Percentiles rank a stretch among this genome's conserved stretches.
These are phyloP conservation scores for Entonaema liquescens DNA, from an alignment of 495 filamentous ascomycete genomes.

Conservation along the genomic window DNA sequence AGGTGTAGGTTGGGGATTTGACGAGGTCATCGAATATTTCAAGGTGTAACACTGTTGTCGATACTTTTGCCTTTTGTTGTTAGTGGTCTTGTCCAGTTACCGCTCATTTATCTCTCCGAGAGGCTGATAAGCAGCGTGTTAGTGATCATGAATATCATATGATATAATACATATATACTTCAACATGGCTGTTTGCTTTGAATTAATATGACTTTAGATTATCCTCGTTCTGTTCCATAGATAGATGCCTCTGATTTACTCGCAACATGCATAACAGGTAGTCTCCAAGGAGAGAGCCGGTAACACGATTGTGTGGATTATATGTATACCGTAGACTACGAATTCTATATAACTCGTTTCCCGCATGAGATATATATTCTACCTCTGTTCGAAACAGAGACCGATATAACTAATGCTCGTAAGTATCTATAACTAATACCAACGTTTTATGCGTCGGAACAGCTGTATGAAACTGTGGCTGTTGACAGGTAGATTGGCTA, in stretches of 20 bases:
- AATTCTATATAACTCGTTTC: too few species aligned
- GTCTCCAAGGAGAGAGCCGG: too few species aligned
- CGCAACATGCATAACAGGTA: neutral
- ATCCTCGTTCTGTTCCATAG: neutral
- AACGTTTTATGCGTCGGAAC: neutral
- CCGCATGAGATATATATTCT: neutral
- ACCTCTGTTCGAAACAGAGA: neutral
- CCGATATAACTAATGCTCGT: neutral
- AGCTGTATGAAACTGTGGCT: neutral
- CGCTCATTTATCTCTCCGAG: neutral
- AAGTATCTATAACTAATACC: neutral
- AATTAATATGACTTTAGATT: neutral
- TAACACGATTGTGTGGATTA: too few species aligned
- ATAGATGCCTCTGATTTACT: neutral
- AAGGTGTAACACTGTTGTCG: slow-evolving; percentile 9
- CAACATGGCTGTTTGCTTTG: neutral
- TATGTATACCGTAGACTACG: too few species aligned
- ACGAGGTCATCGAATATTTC: too few species aligned
- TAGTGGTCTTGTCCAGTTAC: neutral
- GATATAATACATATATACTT: neutral
- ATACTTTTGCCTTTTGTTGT: neutral
- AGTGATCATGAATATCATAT: neutral
- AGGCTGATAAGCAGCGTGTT: neutral
- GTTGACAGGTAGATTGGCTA: neutral
- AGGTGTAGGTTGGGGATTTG: slow-evolving; percentile 4